Conservation (phyloP, 2,329 filamentous ascomycete genomes). For the Akanthomyces lecanii region DNA sequence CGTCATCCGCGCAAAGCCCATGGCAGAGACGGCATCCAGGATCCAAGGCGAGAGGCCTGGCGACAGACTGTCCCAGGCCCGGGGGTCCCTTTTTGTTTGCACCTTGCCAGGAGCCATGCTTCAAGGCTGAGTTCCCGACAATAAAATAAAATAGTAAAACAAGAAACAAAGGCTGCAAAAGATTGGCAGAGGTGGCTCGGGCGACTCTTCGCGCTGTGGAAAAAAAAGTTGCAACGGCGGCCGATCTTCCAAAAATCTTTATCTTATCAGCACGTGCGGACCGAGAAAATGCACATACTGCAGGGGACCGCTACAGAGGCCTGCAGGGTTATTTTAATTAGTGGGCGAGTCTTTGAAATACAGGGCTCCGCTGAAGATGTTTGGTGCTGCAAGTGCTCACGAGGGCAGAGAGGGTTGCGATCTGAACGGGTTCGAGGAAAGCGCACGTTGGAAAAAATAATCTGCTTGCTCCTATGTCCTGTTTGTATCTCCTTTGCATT, state of each 20-base stretch:
- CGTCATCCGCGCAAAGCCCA: slow-evolving; percentile 85
- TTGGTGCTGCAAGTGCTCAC: background rate
- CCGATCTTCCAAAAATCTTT: slow-evolving; percentile 11
- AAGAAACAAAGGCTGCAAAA: background rate
- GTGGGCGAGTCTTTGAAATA: background rate
- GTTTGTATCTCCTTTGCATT: background rate
- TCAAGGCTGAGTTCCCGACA: background rate
- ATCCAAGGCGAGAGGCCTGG: slow-evolving; percentile 62
- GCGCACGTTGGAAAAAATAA: background rate
- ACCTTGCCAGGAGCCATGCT: slow-evolving; percentile 32
- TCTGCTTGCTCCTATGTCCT: no score
- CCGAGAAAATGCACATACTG: slow-evolving; percentile 27
- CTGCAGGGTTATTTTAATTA: no score
- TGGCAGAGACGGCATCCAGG: slow-evolving; percentile 73
- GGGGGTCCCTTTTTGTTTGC: slow-evolving; percentile 40
- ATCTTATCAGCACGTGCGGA: slow-evolving; percentile 47
- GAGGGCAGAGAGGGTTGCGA: background rate
- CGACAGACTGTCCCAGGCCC: slow-evolving; percentile 41
- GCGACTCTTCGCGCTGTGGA: background rate
- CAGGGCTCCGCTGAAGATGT: background rate
- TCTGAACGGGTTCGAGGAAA: background rate
- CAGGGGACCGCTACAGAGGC: background rate
- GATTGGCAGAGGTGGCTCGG: slow-evolving; percentile 18
- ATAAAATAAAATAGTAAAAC: background rate
- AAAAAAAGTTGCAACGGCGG: slow-evolving; percentile 8